Evolutionary conservation across 176 grass and related monocot genomes (phyloP).

Genomic region (Oryza coarctata): DNA sequence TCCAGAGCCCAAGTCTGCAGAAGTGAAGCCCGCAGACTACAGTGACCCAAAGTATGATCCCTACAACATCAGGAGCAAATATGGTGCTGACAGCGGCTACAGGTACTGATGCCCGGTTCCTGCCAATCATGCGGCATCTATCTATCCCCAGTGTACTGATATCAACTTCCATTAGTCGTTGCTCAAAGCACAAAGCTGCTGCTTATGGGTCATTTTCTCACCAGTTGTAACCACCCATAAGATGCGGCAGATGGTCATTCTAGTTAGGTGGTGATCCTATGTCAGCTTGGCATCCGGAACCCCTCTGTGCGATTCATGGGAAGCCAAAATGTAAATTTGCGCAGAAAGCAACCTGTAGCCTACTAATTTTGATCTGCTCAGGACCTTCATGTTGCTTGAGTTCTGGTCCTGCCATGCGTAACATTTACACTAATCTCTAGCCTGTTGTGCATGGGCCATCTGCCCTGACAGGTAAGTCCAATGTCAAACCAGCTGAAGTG

Average conservation of each 20-base stretch:
- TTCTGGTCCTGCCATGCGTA: neutral
- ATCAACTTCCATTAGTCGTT: neutral
- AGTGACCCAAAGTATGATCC: conserved; percentile 65
- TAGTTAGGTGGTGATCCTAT: conserved; percentile 17
- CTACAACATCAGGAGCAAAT: conserved; percentile 80
- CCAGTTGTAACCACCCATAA: conserved; percentile 13
- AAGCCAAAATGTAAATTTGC: conserved; percentile 19
- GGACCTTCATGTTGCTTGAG: neutral
- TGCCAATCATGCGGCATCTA: neutral
- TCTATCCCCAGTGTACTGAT: neutral
- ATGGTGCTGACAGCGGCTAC: conserved; percentile 58
- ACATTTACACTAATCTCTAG: neutral
- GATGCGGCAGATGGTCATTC: neutral
- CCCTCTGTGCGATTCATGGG: neutral
- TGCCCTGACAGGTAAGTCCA: neutral
- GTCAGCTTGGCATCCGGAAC: conserved; percentile 11
- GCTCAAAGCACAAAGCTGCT: conserved; percentile 20
- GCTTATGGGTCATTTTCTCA: conserved; percentile 8
- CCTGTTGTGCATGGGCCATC: neutral
- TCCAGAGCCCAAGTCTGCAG: conserved; percentile 45
- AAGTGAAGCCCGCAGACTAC: conserved; percentile 51
- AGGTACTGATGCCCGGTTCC: conserved; percentile 50
- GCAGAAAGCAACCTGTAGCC: conserved; percentile 32
- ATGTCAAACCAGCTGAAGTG: neutral
- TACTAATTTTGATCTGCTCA: neutral